Conservation (phyloP, 495 filamentous ascomycete genomes). For the Neurospora sp. region DNA sequence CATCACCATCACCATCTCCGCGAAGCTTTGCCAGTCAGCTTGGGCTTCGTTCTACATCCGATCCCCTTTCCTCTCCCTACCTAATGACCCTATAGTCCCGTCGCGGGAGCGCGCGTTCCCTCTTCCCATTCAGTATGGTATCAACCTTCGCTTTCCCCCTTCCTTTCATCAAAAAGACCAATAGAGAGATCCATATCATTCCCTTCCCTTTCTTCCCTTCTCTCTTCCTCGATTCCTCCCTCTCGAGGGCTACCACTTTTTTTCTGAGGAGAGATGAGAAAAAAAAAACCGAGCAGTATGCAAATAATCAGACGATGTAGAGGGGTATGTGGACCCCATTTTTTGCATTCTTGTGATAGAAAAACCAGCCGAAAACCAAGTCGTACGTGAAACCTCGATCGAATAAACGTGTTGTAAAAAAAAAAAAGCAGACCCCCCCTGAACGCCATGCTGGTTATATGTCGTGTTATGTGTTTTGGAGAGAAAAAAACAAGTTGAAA, state of each 20-base stretch:
- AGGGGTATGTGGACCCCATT: background rate
- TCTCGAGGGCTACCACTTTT: background rate
- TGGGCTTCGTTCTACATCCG: background rate
- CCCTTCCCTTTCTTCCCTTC: background rate
- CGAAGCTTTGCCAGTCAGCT: background rate
- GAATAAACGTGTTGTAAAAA: background rate
- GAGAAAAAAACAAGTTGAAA: background rate
- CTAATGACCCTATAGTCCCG: background rate
- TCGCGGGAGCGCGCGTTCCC: background rate
- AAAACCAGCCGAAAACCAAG: background rate
- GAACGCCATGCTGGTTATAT: slow-evolving; percentile 1
- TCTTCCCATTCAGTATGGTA: background rate
- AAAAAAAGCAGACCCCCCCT: background rate
- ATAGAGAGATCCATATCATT: background rate
- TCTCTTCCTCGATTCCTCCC: background rate
- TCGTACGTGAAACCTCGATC: background rate
- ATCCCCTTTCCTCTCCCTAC: background rate
- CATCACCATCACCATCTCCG: background rate
- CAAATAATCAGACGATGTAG: background rate
- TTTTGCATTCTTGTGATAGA: background rate
- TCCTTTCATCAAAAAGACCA: background rate
- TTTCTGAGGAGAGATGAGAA: background rate
- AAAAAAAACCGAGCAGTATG: background rate
- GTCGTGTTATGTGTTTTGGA: background rate
- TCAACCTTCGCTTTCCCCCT: background rate